Evolutionary conservation across 805 yeast genomes (phyloP).

Genomic region (Saturnispora mendoncae): DNA sequence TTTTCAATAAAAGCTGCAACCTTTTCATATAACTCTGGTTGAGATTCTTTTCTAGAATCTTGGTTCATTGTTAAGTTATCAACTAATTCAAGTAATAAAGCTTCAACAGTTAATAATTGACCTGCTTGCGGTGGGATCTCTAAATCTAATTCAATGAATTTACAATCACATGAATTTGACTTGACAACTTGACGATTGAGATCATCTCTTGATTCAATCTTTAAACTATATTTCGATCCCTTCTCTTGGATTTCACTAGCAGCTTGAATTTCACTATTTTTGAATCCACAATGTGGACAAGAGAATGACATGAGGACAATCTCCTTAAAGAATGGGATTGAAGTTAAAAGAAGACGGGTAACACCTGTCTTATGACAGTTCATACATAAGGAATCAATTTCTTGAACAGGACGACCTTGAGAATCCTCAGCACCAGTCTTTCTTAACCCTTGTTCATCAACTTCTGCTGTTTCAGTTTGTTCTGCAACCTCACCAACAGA

Average conservation of each 20-base stretch:
- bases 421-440: slow-evolving; percentile 74
- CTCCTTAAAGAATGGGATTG: slow-evolving; percentile 87
- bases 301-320: slow-evolving; percentile 89
- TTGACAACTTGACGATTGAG: slow-evolving; percentile 87
- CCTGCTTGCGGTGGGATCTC: slow-evolving; percentile 96
- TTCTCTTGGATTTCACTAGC: slow-evolving; percentile 87
- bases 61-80: slow-evolving; percentile 77
- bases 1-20: slow-evolving; percentile 60
- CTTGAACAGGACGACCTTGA: slow-evolving; percentile 91
- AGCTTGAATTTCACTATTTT: slow-evolving; percentile 91
- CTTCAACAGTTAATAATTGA: slow-evolving; percentile 87
- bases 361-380: slow-evolving; percentile 82
- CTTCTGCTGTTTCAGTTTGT: slow-evolving; percentile 27
- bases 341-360: slow-evolving; percentile 76
- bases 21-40: slow-evolving; percentile 68
- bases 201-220: slow-evolving; percentile 61
- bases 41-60: slow-evolving; percentile 61
- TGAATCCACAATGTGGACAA: slow-evolving; percentile 90
- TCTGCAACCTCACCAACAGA: slow-evolving; percentile 56
- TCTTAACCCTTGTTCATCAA: slow-evolving; percentile 29
- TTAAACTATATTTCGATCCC: slow-evolving; percentile 66
- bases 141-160: slow-evolving; percentile 74
- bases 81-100: slow-evolving; percentile 73
- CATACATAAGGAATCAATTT: slow-evolving; percentile 92
- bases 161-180: slow-evolving; percentile 75